Evolutionary conservation across 148 eudicot species (phyloP).

Genomic region (Diospyros kaki): DNA sequence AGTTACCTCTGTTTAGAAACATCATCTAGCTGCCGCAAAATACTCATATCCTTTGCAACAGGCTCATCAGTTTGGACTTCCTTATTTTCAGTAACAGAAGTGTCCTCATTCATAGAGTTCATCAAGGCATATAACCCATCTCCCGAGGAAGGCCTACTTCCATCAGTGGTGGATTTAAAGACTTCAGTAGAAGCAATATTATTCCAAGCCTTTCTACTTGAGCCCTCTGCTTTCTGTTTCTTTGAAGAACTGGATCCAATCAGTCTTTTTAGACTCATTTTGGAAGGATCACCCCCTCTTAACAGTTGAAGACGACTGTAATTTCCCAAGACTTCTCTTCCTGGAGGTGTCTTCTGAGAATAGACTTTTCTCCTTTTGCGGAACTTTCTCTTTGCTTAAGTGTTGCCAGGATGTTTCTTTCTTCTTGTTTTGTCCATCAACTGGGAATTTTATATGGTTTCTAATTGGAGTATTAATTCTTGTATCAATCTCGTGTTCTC

Average conservation of each 20-base stretch:
- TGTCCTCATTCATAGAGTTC: too few species aligned
- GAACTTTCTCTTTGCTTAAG: constrained; percentile 9
- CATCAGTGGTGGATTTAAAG: too few species aligned
- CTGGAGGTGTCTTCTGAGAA: not conserved
- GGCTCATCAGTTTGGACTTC: too few species aligned
- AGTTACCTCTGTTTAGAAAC: constrained; percentile 21
- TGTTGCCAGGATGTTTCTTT: constrained; percentile 5
- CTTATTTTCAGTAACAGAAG: too few species aligned
- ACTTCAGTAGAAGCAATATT: too few species aligned
- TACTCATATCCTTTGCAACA: not conserved
- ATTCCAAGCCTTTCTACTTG: too few species aligned
- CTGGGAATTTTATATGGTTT: constrained; percentile 60
- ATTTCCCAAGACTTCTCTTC: not conserved
- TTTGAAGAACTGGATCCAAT: too few species aligned
- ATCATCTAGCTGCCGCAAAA: constrained; percentile 13
- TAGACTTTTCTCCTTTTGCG: constrained; percentile 13
- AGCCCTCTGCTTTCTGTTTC: too few species aligned
- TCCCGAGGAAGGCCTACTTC: too few species aligned
- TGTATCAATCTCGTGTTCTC: constrained; percentile 62
- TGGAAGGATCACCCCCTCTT: constrained; percentile 10
- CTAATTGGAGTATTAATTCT: constrained; percentile 59
- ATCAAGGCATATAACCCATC: too few species aligned
- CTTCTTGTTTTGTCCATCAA: constrained; percentile 22
- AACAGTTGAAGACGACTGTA: constrained; percentile 12
- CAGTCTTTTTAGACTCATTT: constrained; percentile 18